These are phyloP conservation scores for Sherardia arvensis DNA, from an alignment of 257 asterid species.

Conservation along the genomic window DNA sequence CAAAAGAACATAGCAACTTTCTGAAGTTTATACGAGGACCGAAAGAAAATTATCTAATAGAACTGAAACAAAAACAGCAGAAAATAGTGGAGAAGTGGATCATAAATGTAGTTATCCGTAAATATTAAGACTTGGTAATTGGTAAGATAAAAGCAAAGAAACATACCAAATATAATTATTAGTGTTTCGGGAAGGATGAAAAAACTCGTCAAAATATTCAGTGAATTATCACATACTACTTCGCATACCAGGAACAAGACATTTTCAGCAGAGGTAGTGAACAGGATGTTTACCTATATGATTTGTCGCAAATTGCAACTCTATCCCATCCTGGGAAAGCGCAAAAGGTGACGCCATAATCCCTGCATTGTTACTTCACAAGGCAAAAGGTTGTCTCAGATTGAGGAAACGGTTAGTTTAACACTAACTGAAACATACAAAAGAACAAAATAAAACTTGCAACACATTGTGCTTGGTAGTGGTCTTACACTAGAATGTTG, in stretches of 20 bases:
- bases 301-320: conserved; percentile 73
- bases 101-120: not conserved
- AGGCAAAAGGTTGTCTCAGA: conserved; percentile 7
- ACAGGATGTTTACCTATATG: conserved; percentile 40
- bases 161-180: not conserved
- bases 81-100: not conserved
- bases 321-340: conserved; percentile 61
- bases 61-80: not conserved
- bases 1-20: not conserved
- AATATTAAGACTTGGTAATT: not conserved
- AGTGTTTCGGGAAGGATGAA: not conserved
- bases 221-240: not conserved
- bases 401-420: not conserved
- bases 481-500: conserved; percentile 50
- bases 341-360: conserved; percentile 51
- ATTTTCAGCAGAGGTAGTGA: not conserved
- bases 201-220: not conserved
- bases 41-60: not conserved
- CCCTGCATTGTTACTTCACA: conserved; percentile 71
- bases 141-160: not conserved
- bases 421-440: not conserved
- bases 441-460: not conserved
- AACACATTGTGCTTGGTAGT: not conserved
- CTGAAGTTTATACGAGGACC: not conserved
- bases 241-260: not conserved